These are phyloP conservation scores for Malassezia japonica DNA, from an alignment of 1,284 basidiomycete species.

Conservation along the genomic window DNA sequence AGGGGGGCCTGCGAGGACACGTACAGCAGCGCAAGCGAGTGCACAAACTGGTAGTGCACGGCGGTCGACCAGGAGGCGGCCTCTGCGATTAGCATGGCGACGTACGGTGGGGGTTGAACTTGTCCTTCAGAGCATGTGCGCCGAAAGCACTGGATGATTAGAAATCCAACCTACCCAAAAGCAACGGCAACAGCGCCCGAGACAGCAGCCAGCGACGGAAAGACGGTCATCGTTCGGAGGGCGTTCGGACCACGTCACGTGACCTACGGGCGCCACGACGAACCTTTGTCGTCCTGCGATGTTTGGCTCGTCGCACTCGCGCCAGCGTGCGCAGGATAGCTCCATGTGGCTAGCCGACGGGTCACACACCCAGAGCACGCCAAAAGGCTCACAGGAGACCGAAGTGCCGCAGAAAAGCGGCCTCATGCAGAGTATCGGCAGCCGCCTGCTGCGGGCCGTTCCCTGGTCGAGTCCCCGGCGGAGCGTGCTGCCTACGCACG, in stretches of 20 bases:
- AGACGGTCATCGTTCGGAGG: conserved; percentile 5
- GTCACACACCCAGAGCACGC: not conserved
- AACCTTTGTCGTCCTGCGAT: conserved; percentile 1
- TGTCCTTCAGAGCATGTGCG: conserved; percentile 37
- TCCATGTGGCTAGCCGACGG: conserved; percentile 1
- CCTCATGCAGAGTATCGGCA: conserved; percentile 9
- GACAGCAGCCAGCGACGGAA: conserved; percentile 2
- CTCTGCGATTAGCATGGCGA: conserved; percentile 17
- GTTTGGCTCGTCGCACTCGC: not conserved
- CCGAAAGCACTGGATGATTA: conserved; percentile 28
- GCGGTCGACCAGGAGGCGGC: conserved; percentile 39
- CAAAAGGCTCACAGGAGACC: too few relatives aligned
- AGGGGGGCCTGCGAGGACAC: conserved; percentile 21
- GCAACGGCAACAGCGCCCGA: conserved; percentile 15
- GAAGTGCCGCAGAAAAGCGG: not conserved
- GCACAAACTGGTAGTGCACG: conserved; percentile 40
- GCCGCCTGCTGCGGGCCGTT: not conserved
- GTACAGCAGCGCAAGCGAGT: conserved; percentile 38
- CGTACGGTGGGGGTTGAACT: conserved; percentile 35
- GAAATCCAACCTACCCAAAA: conserved; percentile 7
- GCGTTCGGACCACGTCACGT: not conserved
- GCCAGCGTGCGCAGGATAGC: not conserved
- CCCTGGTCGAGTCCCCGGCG: conserved; percentile 5
- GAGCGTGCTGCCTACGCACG: not conserved
- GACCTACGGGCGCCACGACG: not conserved